Conservation (phyloP, 2,329 filamentous ascomycete genomes). For the Trichophyton rubrum region DNA sequence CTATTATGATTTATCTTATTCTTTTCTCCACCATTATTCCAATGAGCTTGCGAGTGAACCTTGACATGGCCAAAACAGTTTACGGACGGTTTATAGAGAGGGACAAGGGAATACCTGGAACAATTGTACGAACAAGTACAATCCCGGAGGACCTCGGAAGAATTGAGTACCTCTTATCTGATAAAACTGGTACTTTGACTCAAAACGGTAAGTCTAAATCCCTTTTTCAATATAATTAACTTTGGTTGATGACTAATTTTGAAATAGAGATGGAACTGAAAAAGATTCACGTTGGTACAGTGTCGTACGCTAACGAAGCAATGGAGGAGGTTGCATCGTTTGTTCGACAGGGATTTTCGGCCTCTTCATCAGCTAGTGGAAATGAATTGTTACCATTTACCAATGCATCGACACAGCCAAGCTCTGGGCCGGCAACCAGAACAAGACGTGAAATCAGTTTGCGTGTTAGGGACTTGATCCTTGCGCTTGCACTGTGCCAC, state of each 20-base stretch:
- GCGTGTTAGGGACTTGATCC: conserved; percentile 79
- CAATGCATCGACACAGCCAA: conserved; percentile 35
- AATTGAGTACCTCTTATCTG: conserved; percentile 90
- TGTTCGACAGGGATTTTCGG: conserved; percentile 68
- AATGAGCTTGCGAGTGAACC: conserved; percentile 87
- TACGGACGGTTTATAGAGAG: conserved; percentile 93
- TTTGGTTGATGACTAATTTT: not conserved
- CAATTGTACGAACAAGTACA: conserved; percentile 89
- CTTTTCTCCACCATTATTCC: conserved; percentile 98
- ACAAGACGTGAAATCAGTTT: conserved; percentile 88
- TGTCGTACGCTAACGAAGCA: conserved; percentile 94
- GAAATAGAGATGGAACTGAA: conserved; percentile 82
- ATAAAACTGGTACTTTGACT: conserved; percentile 96
- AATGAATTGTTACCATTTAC: conserved; percentile 42
- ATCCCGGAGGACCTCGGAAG: conserved; percentile 93
- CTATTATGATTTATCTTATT: conserved; percentile 95
- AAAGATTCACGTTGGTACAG: conserved; percentile 95
- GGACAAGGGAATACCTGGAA: conserved; percentile 78
- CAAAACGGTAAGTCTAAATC: conserved; percentile 53
- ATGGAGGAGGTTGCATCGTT: conserved; percentile 95
- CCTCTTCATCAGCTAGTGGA: conserved; percentile 51
- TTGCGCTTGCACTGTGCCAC: conserved; percentile 86
- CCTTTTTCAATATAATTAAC: not conserved
- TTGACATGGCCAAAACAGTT: conserved; percentile 93
- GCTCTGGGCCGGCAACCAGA: conserved; percentile 54